phyloP scores from a whole-genome alignment of 1,284 basidiomycete genomes.

The Ceratobasidium sp. region DNA sequence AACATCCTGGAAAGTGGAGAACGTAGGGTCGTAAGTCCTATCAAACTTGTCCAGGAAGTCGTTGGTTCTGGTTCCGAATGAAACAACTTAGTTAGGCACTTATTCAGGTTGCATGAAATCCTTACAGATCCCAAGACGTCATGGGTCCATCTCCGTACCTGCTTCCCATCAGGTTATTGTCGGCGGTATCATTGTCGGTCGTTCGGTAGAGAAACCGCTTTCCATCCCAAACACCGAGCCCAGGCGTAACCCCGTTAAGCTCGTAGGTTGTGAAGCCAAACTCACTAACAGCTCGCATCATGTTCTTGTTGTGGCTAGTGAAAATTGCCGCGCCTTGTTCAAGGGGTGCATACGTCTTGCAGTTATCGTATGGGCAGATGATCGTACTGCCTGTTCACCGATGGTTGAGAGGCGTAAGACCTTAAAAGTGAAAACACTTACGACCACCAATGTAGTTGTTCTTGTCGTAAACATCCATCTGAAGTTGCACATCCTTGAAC shows the following conservation, averaged over 20 bases:
- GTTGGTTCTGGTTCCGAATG: constrained; percentile 61
- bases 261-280: constrained; percentile 77
- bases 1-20: constrained; percentile 59
- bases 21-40: not conserved
- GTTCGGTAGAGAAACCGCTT: constrained; percentile 51
- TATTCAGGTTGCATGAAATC: constrained; percentile 15
- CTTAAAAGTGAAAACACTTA: constrained; percentile 61
- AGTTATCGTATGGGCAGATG: constrained; percentile 79
- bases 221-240: constrained; percentile 85
- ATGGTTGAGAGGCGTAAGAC: not conserved
- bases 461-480: constrained; percentile 86
- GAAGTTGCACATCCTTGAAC: constrained; percentile 55
- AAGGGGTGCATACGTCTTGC: constrained; percentile 67
- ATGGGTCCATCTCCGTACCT: constrained; percentile 27
- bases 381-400: constrained; percentile 73
- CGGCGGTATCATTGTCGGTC: not conserved
- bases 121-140: constrained; percentile 65
- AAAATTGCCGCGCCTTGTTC: constrained; percentile 89
- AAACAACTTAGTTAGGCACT: no score
- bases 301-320: constrained; percentile 82
- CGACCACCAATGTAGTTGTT: constrained; percentile 84
- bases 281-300: constrained; percentile 82
- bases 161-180: not conserved
- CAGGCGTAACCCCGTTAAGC: constrained; percentile 67
- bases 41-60: constrained; percentile 58